A percentile compares a stretch with the other conserved stretches of the same genome.
Conservation (phyloP, 2,329 filamentous ascomycete species). For the Alternaria atra region DNA sequence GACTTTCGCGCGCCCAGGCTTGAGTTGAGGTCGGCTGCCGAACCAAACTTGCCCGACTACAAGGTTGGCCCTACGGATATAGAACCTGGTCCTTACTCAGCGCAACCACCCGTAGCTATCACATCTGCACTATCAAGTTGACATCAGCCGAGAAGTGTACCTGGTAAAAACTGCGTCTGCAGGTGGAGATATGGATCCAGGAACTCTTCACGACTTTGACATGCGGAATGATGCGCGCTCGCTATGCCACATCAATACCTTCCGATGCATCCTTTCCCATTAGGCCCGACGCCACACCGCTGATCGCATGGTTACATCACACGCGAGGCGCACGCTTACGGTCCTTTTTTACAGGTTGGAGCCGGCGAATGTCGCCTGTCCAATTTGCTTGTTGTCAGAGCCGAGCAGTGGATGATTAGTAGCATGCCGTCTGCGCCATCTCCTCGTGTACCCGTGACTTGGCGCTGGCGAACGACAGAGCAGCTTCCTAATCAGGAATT, state of each 20-base stretch:
- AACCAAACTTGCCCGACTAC: conserved; percentile 37
- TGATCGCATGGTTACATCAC: conserved; percentile 24
- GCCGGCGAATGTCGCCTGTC: conserved; percentile 14
- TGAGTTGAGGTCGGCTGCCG: conserved; percentile 32
- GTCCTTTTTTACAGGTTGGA: conserved; percentile 4
- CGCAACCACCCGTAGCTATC: conserved; percentile 18
- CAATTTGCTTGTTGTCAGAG: conserved; percentile 1
- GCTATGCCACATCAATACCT: conserved; percentile 17
- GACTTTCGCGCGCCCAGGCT: conserved; percentile 37
- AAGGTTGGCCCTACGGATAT: conserved; percentile 27
- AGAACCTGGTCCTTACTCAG: conserved; percentile 26
- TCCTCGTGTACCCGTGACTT: conserved; percentile 13
- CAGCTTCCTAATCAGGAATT: conserved; percentile 27
- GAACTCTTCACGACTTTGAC: not conserved
- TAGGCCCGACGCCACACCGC: conserved; percentile 31
- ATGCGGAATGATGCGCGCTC: conserved; percentile 16
- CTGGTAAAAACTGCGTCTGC: conserved; percentile 4
- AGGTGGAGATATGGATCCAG: not conserved
- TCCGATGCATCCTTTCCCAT: conserved; percentile 23
- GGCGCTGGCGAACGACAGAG: conserved; percentile 15
- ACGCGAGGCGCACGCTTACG: conserved; percentile 15
- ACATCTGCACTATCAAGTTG: conserved; percentile 15
- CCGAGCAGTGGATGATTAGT: not conserved
- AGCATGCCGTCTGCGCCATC: not conserved
- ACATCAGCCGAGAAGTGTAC: conserved; percentile 2